These are phyloP conservation scores for Glycine latifolia DNA, from an alignment of 306 rosid genomes.

Conservation along the genomic window DNA sequence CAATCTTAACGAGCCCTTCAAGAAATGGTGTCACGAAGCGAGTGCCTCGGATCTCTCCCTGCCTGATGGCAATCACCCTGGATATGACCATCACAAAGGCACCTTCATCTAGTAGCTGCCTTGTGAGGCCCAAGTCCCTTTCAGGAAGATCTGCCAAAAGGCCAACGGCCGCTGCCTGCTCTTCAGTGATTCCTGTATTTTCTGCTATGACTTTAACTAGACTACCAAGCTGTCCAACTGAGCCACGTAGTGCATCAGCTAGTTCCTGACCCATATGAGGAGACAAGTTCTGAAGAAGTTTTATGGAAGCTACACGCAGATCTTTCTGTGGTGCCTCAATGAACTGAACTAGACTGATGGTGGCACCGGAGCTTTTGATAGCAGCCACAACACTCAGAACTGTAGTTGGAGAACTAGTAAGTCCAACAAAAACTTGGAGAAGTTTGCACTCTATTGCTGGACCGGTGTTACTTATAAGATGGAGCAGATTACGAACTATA, in stretches of 20 bases:
- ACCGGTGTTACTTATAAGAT: constrained; percentile 97
- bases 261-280: constrained; percentile 91
- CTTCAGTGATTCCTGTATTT: constrained; percentile 81
- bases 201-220: constrained; percentile 85
- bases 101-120: constrained; percentile 93
- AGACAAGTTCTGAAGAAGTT: constrained; percentile 83
- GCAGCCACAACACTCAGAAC: constrained; percentile 81
- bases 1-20: constrained; percentile 93
- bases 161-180: constrained; percentile 93
- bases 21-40: constrained; percentile 90
- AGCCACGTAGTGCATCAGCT: constrained; percentile 95
- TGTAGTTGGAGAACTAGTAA: constrained; percentile 71
- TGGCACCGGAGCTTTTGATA: constrained; percentile 95
- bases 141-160: constrained; percentile 94
- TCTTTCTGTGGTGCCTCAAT: constrained; percentile 95
- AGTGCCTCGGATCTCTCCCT: constrained; percentile 78
- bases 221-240: constrained; percentile 93
- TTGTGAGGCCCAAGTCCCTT: constrained; percentile 94
- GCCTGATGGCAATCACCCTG: constrained; percentile 70
- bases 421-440: constrained; percentile 97
- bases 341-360: constrained; percentile 91
- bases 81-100: constrained; percentile 72
- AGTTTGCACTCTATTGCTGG: constrained; percentile 97
- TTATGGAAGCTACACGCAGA: constrained; percentile 84
- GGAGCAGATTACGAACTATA: constrained; percentile 84